Conservation (phyloP, 2,329 filamentous ascomycete genomes). For the Eurotiales sp. region DNA sequence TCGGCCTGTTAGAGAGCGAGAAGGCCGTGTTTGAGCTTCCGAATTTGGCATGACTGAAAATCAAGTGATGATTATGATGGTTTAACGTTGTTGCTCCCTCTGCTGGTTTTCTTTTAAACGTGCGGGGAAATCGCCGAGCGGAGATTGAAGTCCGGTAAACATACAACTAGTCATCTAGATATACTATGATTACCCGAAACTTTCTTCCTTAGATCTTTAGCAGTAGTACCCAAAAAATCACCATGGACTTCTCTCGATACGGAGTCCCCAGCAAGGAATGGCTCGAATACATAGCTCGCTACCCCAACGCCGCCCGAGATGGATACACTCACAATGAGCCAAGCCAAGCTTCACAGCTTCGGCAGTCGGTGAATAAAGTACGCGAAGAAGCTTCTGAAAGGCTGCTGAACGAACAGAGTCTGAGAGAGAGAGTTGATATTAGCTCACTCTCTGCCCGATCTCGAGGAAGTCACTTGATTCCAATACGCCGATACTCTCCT, state of each 20-base stretch:
- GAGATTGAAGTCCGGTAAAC: too few species aligned
- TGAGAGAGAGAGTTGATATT: neutral
- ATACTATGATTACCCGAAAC: too few species aligned
- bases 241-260: conserved; percentile 4
- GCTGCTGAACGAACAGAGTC: neutral
- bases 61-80: too few species aligned
- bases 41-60: too few species aligned
- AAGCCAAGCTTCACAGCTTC: neutral
- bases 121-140: too few species aligned
- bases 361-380: neutral
- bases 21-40: neutral
- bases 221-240: neutral
- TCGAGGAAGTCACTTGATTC: neutral
- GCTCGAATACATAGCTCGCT: neutral
- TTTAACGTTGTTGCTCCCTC: too few species aligned
- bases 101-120: too few species aligned
- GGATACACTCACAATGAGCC: neutral
- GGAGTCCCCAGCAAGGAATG: neutral
- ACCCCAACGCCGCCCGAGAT: neutral
- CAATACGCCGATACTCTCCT: neutral
- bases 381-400: neutral
- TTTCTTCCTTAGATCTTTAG: too few species aligned
- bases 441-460: neutral
- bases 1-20: conserved; percentile 18
- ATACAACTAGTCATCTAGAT: too few species aligned